phyloP scores from a whole-genome alignment of 2,329 filamentous ascomycete species.

The Orbilia javanica region DNA sequence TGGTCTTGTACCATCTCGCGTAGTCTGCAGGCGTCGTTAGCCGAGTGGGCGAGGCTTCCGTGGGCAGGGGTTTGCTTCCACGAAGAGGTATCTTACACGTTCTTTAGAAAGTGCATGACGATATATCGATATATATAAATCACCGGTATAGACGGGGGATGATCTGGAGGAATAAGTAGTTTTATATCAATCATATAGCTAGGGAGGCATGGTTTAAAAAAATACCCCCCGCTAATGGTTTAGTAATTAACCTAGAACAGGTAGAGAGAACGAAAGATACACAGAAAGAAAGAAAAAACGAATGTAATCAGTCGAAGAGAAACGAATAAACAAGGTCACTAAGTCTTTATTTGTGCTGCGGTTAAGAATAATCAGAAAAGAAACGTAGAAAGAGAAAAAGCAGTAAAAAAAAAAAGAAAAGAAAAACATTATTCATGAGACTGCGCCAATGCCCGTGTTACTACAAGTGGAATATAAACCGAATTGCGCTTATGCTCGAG shows the following conservation, averaged over 20 bases:
- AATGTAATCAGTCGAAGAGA: slow-evolving; percentile 23
- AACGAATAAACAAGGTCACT: slow-evolving; percentile 22
- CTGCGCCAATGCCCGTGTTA: slow-evolving; percentile 56
- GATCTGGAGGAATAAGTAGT: background rate
- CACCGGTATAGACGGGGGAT: background rate
- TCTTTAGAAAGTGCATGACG: no score
- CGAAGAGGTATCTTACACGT: background rate
- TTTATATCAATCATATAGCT: background rate
- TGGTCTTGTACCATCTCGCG: slow-evolving; percentile 28
- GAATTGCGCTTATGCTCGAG: slow-evolving; percentile 57
- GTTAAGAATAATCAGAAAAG: slow-evolving; percentile 14
- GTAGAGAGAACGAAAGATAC: slow-evolving; percentile 19
- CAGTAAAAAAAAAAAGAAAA: slow-evolving; percentile 13
- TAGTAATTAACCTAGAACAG: slow-evolving; percentile 9
- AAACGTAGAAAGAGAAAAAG: slow-evolving; percentile 11
- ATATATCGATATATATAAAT: background rate
- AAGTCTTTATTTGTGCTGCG: slow-evolving; percentile 55
- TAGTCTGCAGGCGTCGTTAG: slow-evolving; percentile 27
- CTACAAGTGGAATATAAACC: slow-evolving; percentile 49
- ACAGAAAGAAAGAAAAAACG: slow-evolving; percentile 2
- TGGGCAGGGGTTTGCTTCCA: slow-evolving; percentile 6
- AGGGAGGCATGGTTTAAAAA: background rate
- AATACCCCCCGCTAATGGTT: background rate
- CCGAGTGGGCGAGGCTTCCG: slow-evolving; percentile 29
- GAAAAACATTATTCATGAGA: slow-evolving; percentile 53